Base-by-base conservation (phyloP, 176 grass and related monocot species). In the Oryza meridionalis region DNA sequence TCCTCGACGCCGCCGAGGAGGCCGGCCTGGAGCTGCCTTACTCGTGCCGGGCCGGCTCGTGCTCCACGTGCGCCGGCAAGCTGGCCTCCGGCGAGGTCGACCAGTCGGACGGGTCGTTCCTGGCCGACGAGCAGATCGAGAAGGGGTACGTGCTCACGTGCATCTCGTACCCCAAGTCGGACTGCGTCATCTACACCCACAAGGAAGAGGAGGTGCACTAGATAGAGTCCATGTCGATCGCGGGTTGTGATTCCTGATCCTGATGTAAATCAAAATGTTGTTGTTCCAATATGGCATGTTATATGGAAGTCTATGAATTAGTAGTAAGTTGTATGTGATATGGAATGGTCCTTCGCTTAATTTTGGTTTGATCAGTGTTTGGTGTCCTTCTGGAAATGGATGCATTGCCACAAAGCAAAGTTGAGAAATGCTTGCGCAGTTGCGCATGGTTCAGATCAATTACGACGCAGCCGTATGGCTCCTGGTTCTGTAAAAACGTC, bases 51-150 rank as follows among this genome's bases (percentile, higher is more conserved):
- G 90, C 88, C 2, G 92, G 95, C 0, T 83, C 95, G 7, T 97
- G 90, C 88, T 87, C 94, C 6, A 87, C 90, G 47, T 97, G 95
- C 67, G 71, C 92, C 7, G 92, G 92, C 5, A 81, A 86, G 73
- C 51, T 92, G 46, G 77, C 66, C 55, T 89, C 92, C 50, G 92
- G 94, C 2, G 65, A 81, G 53, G 92, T 97, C 25, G 92, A 97
- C 84, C 95, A 97, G 49, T 91, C 92, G 50, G 95, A 97, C 15
- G 94, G 92, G 2, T 89, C 92, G 13, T 92, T 97, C 91, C 87
- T 97, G 11, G 88, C 91, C 65, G 95, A 97, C 14, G 67, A 24
- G 31, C 83, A 90, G 86, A 86, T 83, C 27, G 76, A 72, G 9
- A 11, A 89, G 2, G 95, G 95, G 1, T 97, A 92, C 70, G 70